Conservation (phyloP, 352 stramenopile species). For the Globisporangium lucens region DNA sequence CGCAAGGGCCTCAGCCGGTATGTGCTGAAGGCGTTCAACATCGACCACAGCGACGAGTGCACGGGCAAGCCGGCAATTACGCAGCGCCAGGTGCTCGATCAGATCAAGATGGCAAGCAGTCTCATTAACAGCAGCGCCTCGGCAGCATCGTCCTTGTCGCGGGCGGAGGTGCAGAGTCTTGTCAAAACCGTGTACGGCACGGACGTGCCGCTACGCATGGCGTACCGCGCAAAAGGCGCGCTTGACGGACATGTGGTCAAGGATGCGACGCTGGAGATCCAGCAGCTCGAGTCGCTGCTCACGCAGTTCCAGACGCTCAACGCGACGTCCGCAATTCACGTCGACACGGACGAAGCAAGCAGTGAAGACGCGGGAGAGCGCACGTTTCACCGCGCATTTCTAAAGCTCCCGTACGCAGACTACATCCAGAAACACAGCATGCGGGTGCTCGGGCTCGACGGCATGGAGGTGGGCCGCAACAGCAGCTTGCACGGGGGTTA, state of each 20-base stretch:
- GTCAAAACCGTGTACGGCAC: conserved; percentile 38
- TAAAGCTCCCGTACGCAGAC: conserved; percentile 36
- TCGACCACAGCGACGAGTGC: conserved; percentile 29
- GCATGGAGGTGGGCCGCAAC: conserved; percentile 25
- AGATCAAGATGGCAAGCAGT: not conserved
- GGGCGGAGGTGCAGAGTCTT: conserved; percentile 27
- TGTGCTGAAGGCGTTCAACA: conserved; percentile 28
- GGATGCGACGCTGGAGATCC: conserved; percentile 12
- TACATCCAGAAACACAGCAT: conserved; percentile 25
- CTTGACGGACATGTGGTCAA: too few relatives aligned
- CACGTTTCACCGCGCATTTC: conserved; percentile 39
- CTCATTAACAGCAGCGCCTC: too few relatives aligned
- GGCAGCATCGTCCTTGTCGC: conserved; percentile 14
- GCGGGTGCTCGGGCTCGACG: conserved; percentile 29
- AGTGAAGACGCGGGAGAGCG: not conserved
- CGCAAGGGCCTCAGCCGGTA: too few relatives aligned
- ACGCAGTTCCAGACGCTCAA: conserved; percentile 42
- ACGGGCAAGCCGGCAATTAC: conserved; percentile 33
- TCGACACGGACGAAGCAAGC: conserved; percentile 21
- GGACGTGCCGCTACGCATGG: conserved; percentile 32
- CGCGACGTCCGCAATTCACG: conserved; percentile 22
- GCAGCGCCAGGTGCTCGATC: conserved; percentile 28
- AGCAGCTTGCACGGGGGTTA: conserved; percentile 31
- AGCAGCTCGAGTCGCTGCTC: conserved; percentile 46
- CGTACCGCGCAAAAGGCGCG: conserved; percentile 14